Evolutionary conservation across 441 rosid genomes (phyloP), one percentile per base, ranked within the genome.

Genomic region (Adansonia rubrostipa): DNA sequence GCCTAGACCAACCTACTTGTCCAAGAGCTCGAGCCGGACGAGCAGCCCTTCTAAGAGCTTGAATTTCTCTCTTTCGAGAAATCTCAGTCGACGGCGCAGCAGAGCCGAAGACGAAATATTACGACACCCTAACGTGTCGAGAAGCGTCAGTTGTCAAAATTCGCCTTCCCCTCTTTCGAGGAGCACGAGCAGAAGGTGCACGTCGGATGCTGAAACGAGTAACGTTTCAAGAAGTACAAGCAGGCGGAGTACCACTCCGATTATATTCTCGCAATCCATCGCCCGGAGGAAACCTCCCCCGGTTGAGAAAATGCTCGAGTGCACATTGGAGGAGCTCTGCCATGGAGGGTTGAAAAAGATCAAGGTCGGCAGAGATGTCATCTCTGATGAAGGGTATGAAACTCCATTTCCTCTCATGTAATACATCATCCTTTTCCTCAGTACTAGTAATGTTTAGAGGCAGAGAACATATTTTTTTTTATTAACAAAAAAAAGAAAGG

Each of bases 241-340:
- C 80, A 66, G 83, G 71, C 80, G 87, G 73, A 77, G 88, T 80
- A 68, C 85, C 24, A 84, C 89, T 1, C 90, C 90, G 3, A 92
- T 93, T 3, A 77, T 93, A 10, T 91, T 85, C 78, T 93, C 99
- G 0, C 93, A 86, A 68, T 86, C 95, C 2, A 85, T 85, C 0
- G 89, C 90, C 0, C 68, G 85, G 64, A 86, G 83, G 54, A 93
- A 88, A 48, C 96, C 96, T 0, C 84, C 84, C 0, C 90, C 95
- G 0, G 75, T 84, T 0, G 96, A 91, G 77, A 89, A 78, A 80
- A 87, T 79, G 80, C 93, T 95, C 2, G 88, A 89, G 42, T 95
- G 99, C 89, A 90, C 93, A 2, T 84, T 95, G 20, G 99, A 92
- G 81, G 97, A 93, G 75, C 85, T 95, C 57, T 86, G 85, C 75